phyloP scores from a whole-genome alignment of 805 yeast species.

The Hagleromyces aurorensis region DNA sequence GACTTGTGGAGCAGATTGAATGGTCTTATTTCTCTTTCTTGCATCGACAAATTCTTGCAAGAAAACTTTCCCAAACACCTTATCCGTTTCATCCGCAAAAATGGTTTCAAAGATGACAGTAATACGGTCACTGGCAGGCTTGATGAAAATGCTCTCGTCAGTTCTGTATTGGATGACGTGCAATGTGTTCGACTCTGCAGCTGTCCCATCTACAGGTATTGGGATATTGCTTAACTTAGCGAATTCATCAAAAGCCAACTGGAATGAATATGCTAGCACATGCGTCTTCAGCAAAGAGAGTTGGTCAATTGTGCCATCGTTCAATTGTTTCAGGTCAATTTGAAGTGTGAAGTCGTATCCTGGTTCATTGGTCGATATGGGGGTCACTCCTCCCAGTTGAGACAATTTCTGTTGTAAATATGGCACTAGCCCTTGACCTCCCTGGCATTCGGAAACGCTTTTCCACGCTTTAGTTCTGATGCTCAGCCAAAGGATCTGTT shows the following conservation, averaged over 20 bases:
- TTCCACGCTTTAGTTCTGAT: conserved; percentile 30
- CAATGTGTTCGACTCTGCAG: conserved; percentile 21
- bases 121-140: conserved; percentile 91
- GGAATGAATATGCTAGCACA: conserved; percentile 88
- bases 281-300: conserved; percentile 75
- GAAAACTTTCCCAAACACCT: conserved; percentile 80
- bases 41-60: conserved; percentile 94
- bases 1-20: conserved; percentile 98
- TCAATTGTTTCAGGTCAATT: conserved; percentile 54
- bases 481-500: conserved; percentile 33
- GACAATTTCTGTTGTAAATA: conserved; percentile 19
- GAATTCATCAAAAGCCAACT: conserved; percentile 73
- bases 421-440: conserved; percentile 12
- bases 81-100: conserved; percentile 95
- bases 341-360: conserved; percentile 78
- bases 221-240: conserved; percentile 46
- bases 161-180: conserved; percentile 73
- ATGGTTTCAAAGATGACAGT: conserved; percentile 93
- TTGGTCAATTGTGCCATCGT: conserved; percentile 47
- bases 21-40: conserved; percentile 83
- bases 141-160: conserved; percentile 82
- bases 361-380: conserved; percentile 38
- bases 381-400: conserved; percentile 17
- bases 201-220: conserved; percentile 20
- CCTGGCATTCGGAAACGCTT: conserved; percentile 17